Percentiles rank a stretch among this genome's conserved stretches.
These are phyloP conservation scores for Ampelocalamus luodianensis DNA, from an alignment of 176 grass and related monocot genomes.

Conservation along the genomic window DNA sequence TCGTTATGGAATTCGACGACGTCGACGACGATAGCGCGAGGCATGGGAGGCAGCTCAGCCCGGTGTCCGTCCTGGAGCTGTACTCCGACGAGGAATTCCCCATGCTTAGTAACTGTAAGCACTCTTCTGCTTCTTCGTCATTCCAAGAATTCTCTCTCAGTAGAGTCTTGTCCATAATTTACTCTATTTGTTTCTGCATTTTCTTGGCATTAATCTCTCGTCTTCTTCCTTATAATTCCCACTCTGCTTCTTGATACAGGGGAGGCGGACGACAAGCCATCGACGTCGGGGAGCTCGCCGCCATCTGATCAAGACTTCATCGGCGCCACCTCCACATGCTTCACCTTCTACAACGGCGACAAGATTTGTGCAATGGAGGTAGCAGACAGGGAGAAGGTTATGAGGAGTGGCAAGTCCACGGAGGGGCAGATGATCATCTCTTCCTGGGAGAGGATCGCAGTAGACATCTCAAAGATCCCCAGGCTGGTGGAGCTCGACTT, in stretches of 20 bases:
- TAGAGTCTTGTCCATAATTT: neutral
- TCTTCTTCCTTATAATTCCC: neutral
- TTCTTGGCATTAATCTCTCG: neutral
- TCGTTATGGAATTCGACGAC: neutral
- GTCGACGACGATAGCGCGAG: neutral
- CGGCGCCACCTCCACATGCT: neutral
- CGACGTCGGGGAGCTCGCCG: constrained; percentile 45
- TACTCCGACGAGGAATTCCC: constrained; percentile 57
- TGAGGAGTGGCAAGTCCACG: neutral
- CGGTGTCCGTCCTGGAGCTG: constrained; percentile 79
- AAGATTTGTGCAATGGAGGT: neutral
- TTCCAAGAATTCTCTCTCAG: neutral
- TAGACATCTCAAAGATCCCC: constrained; percentile 52
- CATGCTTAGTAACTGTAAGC: constrained; percentile 4
- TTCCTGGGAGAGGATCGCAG: constrained; percentile 54
- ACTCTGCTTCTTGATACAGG: constrained; percentile 32
- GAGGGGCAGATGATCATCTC: constrained; percentile 24
- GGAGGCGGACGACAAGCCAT: constrained; percentile 42
- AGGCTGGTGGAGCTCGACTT: constrained; percentile 55
- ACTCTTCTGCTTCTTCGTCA: no score
- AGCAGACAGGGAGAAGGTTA: neutral
- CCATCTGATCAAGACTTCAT: neutral
- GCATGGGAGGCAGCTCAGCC: constrained; percentile 65
- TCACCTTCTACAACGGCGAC: neutral
- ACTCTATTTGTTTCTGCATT: neutral